A percentile compares a stretch with the other conserved stretches of the same genome.
Conservation (phyloP, 768 basidiomycete genomes). For the Mycena haematopus region DNA sequence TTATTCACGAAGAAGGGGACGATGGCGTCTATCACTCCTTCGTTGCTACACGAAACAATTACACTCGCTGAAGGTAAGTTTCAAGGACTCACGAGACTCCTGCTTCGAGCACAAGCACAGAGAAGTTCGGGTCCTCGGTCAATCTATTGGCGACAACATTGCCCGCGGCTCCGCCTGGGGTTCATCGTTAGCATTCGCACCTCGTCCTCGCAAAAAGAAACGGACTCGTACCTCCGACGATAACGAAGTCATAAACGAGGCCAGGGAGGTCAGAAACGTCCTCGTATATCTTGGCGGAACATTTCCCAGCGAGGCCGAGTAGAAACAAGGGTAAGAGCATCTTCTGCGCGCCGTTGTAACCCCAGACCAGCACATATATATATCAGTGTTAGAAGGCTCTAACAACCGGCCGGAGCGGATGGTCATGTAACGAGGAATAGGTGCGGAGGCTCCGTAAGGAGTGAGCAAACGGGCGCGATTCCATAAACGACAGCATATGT, state of each 20-base stretch:
- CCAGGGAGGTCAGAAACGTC: conserved; percentile 15
- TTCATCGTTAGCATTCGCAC: background rate
- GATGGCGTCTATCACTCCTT: conserved; percentile 25
- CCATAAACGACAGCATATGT: background rate
- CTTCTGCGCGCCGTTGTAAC: background rate
- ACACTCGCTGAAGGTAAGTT: conserved; percentile 10
- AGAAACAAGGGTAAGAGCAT: background rate
- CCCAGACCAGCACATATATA: conserved; percentile 5
- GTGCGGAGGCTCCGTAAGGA: background rate
- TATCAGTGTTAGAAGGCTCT: conserved; percentile 9
- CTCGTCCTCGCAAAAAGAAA: background rate
- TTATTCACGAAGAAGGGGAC: conserved; percentile 28
- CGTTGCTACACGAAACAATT: conserved; percentile 25
- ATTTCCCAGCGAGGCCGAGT: conserved; percentile 2
- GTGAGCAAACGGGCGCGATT: background rate
- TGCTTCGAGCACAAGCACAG: too few relatives aligned
- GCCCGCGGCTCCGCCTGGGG: conserved; percentile 36
- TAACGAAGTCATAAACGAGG: conserved; percentile 37
- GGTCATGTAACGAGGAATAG: conserved; percentile 15
- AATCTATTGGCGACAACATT: too few relatives aligned
- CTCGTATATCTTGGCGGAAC: conserved; percentile 17
- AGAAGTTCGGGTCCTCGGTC: too few relatives aligned
- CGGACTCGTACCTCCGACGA: conserved; percentile 36
- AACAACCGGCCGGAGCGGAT: conserved; percentile 14
- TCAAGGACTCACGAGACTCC: too few relatives aligned